Conservation (phyloP, 768 basidiomycete genomes). For the Mrakia frigida region DNA sequence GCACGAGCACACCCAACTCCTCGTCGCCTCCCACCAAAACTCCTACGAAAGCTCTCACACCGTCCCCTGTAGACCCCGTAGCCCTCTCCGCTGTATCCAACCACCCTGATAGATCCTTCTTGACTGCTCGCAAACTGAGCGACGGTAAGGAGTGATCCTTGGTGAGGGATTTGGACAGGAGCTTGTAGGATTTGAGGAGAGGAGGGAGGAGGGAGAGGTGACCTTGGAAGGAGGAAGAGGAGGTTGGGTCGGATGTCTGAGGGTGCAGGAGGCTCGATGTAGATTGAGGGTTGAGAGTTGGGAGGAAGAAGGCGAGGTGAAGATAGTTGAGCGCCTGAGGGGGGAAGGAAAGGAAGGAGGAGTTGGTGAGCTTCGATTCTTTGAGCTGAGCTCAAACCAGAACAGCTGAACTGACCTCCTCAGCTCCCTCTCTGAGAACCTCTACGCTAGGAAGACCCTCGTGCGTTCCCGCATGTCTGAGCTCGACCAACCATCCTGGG, state of each 20-base stretch:
- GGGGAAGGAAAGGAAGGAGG: constrained; percentile 28
- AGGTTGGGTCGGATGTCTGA: constrained; percentile 39
- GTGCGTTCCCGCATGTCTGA: constrained; percentile 92
- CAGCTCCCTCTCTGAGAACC: constrained; percentile 67
- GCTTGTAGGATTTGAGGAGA: constrained; percentile 68
- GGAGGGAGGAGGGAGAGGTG: constrained; percentile 59
- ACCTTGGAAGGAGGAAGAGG: constrained; percentile 41
- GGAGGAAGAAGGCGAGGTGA: constrained; percentile 74
- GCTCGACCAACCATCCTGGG: constrained; percentile 81
- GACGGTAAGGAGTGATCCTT: constrained; percentile 61
- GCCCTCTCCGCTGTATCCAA: constrained; percentile 34
- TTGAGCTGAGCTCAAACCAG: constrained; percentile 29
- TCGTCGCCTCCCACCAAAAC: constrained; percentile 43
- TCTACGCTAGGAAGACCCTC: constrained; percentile 85
- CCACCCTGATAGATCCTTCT: constrained; percentile 55
- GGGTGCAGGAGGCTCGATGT: constrained; percentile 41
- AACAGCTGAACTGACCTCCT: constrained; percentile 52
- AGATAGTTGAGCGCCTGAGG: constrained; percentile 75
- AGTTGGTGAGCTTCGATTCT: constrained; percentile 26
- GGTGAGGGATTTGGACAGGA: constrained; percentile 56
- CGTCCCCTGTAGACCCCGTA: constrained; percentile 41
- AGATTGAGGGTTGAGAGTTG: constrained; percentile 51
- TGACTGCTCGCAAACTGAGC: constrained; percentile 53
- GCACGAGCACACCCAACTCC: constrained; percentile 70
- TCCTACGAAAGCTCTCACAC: constrained; percentile 43